phyloP scores from a whole-genome alignment of 2,329 filamentous ascomycete genomes.

The Xylogone sp. region DNA sequence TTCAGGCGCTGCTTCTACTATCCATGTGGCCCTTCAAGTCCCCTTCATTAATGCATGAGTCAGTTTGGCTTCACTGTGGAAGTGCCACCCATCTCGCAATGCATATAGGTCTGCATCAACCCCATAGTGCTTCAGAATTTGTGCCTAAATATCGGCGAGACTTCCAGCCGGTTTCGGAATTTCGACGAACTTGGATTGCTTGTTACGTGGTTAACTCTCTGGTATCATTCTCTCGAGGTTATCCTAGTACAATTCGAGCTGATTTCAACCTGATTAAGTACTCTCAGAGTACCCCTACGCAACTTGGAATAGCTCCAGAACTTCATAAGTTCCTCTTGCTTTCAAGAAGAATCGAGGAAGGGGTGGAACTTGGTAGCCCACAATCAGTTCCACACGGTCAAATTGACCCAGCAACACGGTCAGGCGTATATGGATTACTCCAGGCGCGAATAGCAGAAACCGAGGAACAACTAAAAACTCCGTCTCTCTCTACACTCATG shows the following conservation, averaged over 20 bases:
- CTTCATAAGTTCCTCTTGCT: background rate
- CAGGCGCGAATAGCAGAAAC: background rate
- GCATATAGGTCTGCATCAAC: constrained; percentile 1
- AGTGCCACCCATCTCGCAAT: background rate
- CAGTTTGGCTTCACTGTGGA: background rate
- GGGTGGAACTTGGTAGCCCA: background rate
- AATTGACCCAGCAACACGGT: background rate
- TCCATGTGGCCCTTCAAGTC: background rate
- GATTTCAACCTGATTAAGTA: background rate
- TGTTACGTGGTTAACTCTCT: background rate
- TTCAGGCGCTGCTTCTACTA: background rate
- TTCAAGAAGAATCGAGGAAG: background rate
- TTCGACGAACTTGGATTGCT: background rate
- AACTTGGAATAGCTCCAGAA: background rate
- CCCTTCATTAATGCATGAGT: background rate
- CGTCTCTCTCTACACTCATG: background rate
- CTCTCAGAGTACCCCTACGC: background rate
- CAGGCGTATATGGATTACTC: background rate
- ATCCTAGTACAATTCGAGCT: background rate
- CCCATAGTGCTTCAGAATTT: background rate
- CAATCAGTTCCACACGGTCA: background rate
- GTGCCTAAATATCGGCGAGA: background rate
- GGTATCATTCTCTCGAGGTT: background rate
- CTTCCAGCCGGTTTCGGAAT: background rate
- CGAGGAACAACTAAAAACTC: background rate